phyloP scores from a whole-genome alignment of 2,329 filamentous ascomycete genomes.

The Pseudogymnoascus sp. region DNA sequence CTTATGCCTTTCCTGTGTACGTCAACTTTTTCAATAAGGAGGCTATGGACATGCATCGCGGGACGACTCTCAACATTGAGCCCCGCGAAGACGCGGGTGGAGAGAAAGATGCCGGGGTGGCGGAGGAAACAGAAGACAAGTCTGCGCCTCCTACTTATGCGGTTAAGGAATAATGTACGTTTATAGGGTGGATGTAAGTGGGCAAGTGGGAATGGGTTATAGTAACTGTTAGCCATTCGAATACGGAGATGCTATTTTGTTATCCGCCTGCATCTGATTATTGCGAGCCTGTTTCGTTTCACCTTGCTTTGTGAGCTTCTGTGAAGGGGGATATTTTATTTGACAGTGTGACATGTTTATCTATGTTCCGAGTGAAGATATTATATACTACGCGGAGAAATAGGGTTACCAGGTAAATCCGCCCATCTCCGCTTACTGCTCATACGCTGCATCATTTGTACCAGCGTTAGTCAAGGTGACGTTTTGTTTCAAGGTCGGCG shows the following conservation, averaged over 20 bases:
- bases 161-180: background rate
- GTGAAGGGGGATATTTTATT: background rate
- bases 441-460: no score
- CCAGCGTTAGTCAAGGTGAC: no score
- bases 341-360: no score
- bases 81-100: background rate
- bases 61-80: background rate
- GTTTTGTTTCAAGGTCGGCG: no score
- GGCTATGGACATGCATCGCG: conserved; percentile 17
- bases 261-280: background rate
- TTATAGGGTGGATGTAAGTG: background rate
- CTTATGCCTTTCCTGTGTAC: conserved; percentile 6
- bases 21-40: conserved; percentile 17
- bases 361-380: no score
- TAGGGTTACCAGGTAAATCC: no score
- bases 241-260: background rate
- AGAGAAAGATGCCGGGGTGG: background rate
- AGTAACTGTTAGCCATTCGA: background rate
- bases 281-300: background rate
- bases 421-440: no score
- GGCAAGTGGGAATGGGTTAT: background rate
- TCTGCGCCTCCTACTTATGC: background rate
- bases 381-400: no score
- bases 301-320: background rate
- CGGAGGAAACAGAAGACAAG: background rate